Evolutionary conservation across 108 stramenopile genomes (phyloP).

Genomic region (Cyclotella cryptica): DNA sequence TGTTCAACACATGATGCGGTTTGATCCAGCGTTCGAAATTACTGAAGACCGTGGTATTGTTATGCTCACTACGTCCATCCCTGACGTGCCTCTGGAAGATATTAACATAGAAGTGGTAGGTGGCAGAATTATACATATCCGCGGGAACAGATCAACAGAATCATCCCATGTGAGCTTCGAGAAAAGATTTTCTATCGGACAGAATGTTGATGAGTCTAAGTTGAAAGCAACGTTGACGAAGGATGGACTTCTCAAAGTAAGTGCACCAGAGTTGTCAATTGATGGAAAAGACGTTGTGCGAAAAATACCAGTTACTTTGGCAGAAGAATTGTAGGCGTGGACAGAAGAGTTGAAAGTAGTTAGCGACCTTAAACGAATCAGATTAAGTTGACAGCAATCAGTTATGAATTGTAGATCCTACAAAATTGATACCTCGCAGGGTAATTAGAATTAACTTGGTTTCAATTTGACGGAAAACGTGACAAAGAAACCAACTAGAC

Average conservation of each 20-base stretch:
- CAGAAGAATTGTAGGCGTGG: slow-evolving; percentile 31
- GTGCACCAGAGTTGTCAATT: slow-evolving; percentile 17
- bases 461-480: too few species aligned
- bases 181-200: slow-evolving; percentile 32
- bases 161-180: slow-evolving; percentile 38
- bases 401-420: too few species aligned
- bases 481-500: too few species aligned
- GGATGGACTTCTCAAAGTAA: slow-evolving; percentile 30
- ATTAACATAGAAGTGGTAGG: slow-evolving; percentile 43
- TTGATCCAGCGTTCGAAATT: slow-evolving; percentile 29
- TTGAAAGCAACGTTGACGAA: slow-evolving; percentile 33
- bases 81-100: slow-evolving; percentile 34
- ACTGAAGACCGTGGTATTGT: slow-evolving; percentile 24
- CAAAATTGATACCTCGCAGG: too few species aligned
- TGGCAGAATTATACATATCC: slow-evolving; percentile 30
- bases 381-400: too few species aligned
- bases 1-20: slow-evolving; percentile 9
- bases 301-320: slow-evolving; percentile 31
- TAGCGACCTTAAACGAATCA: too few species aligned
- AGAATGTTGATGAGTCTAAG: slow-evolving; percentile 25
- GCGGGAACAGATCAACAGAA: slow-evolving; percentile 18
- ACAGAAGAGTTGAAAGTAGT: neutral
- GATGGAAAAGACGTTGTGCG: slow-evolving; percentile 11
- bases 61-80: slow-evolving; percentile 24
- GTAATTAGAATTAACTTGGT: too few species aligned